A percentile compares a stretch with the other conserved stretches of the same genome.
phyloP scores from a whole-genome alignment of 208 protist species.

The Crithidia thermophila region DNA sequence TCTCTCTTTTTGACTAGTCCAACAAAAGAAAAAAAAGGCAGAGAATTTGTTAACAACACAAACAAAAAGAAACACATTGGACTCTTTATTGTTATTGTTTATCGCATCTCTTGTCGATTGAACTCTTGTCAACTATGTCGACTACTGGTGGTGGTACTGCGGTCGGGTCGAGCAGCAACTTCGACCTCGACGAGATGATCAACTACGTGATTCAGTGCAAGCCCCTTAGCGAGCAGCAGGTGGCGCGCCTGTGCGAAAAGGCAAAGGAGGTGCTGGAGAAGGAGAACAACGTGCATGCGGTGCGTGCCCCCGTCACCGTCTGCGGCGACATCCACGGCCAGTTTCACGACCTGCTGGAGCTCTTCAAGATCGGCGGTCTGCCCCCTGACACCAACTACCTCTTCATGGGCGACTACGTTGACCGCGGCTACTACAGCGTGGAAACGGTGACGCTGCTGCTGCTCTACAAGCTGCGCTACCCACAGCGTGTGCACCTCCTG shows the following conservation, averaged over 20 bases:
- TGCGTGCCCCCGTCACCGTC: conserved; percentile 93
- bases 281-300: conserved; percentile 93
- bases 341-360: conserved; percentile 98
- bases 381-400: conserved; percentile 98
- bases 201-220: conserved; percentile 89
- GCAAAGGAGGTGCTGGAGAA: conserved; percentile 93
- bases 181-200: conserved; percentile 92
- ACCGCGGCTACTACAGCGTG: conserved; percentile 95
- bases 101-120: not conserved
- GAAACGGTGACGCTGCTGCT: conserved; percentile 95
- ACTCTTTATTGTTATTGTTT: not conserved
- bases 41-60: no score
- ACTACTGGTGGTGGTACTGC: conserved; percentile 26
- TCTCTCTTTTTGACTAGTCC: no score
- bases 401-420: conserved; percentile 98
- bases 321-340: conserved; percentile 97
- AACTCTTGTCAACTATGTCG: conserved; percentile 26
- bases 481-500: conserved; percentile 95
- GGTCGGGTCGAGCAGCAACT: conserved; percentile 37
- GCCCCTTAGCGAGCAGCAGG: conserved; percentile 86
- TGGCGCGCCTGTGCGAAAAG: conserved; percentile 88
- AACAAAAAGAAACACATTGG: no score
- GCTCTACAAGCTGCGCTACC: conserved; percentile 97
- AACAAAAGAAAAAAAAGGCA: no score
- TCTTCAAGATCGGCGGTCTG: conserved; percentile 97